Percentiles rank a stretch among this genome's conserved stretches.
Evolutionary conservation across 73 alveolate species (phyloP).

Genomic region (Paramecium biaurelia): DNA sequence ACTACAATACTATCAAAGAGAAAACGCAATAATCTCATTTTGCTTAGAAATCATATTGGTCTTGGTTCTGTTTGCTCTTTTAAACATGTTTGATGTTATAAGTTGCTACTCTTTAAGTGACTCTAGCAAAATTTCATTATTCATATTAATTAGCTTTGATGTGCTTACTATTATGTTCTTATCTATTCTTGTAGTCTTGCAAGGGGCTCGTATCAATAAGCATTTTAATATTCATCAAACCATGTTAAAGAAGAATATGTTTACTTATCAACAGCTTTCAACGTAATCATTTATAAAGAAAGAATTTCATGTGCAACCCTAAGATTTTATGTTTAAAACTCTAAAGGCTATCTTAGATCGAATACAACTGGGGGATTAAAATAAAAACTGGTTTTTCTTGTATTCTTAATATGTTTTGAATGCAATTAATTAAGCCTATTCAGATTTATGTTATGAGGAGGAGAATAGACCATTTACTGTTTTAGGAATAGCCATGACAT

Average conservation of each 20-base stretch:
- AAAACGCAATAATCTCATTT: constrained; percentile 28
- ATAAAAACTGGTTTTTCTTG: not conserved
- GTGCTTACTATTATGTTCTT: not conserved
- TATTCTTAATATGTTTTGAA: constrained; percentile 13
- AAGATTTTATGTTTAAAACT: not conserved
- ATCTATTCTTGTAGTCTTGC: not conserved
- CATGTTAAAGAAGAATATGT: not conserved
- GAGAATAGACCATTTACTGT: constrained; percentile 30
- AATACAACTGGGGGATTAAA: not conserved
- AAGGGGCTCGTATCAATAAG: constrained; percentile 1
- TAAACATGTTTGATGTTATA: not conserved
- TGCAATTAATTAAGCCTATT: not conserved
- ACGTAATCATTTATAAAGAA: not conserved
- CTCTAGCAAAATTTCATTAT: not conserved
- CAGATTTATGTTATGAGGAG: constrained; percentile 11
- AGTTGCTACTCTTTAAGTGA: not conserved
- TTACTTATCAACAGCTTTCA: not conserved
- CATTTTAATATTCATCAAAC: constrained; percentile 1
- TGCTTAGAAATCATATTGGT: not conserved
- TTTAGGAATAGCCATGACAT: constrained; percentile 30
- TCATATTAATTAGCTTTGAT: not conserved
- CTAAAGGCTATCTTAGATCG: not conserved
- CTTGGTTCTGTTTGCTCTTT: not conserved
- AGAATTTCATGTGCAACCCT: not conserved
- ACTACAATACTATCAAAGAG: constrained; percentile 26